Evolutionary conservation across 495 filamentous ascomycete species (phyloP), one percentile per base, ranked within the genome.

Genomic region (Parachaetomium inaequale): DNA sequence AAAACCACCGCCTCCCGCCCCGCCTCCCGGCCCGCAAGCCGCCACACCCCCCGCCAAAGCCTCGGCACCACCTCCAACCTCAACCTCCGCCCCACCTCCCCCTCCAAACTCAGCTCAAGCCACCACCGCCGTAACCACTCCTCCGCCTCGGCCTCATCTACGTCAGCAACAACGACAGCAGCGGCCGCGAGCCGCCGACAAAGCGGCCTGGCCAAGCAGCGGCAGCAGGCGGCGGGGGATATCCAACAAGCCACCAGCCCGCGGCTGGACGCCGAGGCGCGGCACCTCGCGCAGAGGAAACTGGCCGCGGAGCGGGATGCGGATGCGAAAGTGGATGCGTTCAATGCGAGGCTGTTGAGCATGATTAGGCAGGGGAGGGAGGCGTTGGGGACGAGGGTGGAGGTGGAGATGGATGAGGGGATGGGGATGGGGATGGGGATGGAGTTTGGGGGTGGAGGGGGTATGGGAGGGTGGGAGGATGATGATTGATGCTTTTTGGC

Each of bases 341-440:
- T 97, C 72, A 94, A 93, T 68, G 79, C 84, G 40, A 85, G 87
- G 66, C 75, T 97, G 28, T 84, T 88, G 66, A 86, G 82, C 32
- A 91, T 98, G 90, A 96, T 98, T 46, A 74, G 86, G 8, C 87
- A 97, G 72, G 94, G 92, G 0, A 89, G 87, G 69, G 89, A 94
- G 68, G 94, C 94, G 14, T 68, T 97, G 23, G 91, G 90, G 12
- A 89, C 90, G 34, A 92, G 79, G 54, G 79, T 92, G 19, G 87
- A 91, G 68, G 82, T 98, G 26, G 87, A 90, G 68, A 81, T 96
- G 55, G 42, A 46, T 15, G 36, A 17, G 36, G 42, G 68, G 10
- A 15, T 15, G 29, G 53, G 11, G 29, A 23, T 49, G 45, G 57
- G 25, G 45, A 34, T 51, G 19, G 51, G 21, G 52, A 28, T 55